Conservation (phyloP, 2,329 filamentous ascomycete species). For the Mycocentrospora acerina region DNA sequence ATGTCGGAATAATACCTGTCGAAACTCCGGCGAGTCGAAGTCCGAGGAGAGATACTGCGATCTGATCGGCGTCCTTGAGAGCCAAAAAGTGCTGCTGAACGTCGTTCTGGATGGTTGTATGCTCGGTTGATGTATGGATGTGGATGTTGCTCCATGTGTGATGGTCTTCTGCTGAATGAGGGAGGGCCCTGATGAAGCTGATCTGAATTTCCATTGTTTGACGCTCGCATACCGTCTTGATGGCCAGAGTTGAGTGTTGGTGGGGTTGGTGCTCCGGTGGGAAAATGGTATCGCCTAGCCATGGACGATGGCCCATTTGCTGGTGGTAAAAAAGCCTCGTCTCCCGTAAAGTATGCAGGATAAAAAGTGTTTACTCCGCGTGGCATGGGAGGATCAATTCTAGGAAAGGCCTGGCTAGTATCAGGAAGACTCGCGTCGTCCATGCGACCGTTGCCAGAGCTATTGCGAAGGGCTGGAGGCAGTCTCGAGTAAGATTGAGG, state of each 20-base stretch:
- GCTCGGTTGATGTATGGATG: constrained; percentile 10
- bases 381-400: constrained; percentile 8
- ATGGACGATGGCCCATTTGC: constrained; percentile 1
- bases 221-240: constrained; percentile 5
- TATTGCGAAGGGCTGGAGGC: constrained; percentile 20
- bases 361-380: constrained; percentile 6
- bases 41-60: constrained; percentile 29
- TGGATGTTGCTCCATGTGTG: constrained; percentile 15
- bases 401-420: constrained; percentile 3
- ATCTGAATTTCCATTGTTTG: constrained; percentile 6
- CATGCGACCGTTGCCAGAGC: constrained; percentile 5
- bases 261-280: constrained; percentile 3
- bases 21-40: constrained; percentile 34
- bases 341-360: constrained; percentile 2
- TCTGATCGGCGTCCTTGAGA: constrained; percentile 24
- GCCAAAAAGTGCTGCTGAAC: constrained; percentile 9
- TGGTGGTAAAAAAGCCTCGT: constrained; percentile 3
- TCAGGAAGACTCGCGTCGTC: constrained; percentile 4
- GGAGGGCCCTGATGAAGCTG: constrained; percentile 14
- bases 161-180: constrained; percentile 13
- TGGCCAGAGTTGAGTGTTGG: constrained; percentile 6
- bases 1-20: constrained; percentile 34
- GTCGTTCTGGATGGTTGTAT: constrained; percentile 13
- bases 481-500: constrained; percentile 12
- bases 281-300: constrained; percentile 6